Evolutionary conservation across 192 early-diverging fungal genomes (phyloP).

Genomic region (Chytriomyces sp.): DNA sequence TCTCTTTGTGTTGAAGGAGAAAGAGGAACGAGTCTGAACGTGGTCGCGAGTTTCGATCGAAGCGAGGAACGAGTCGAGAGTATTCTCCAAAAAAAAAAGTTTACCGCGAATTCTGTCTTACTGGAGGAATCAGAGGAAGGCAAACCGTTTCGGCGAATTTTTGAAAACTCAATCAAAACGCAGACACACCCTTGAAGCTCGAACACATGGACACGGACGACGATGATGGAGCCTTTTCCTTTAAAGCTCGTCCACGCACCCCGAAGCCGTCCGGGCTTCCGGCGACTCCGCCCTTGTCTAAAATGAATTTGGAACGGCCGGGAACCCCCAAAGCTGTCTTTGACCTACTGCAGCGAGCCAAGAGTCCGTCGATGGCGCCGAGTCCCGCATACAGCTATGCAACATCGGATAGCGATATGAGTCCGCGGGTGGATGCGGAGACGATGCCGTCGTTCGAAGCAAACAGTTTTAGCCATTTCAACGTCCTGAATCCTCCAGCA

Average conservation of each 20-base stretch:
- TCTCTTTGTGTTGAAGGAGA: background rate
- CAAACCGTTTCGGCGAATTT: too few species aligned
- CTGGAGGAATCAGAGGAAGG: background rate
- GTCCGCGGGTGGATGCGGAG: background rate
- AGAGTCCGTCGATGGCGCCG: background rate
- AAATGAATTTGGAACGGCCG: conserved; percentile 1
- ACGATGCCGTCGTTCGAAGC: conserved; percentile 21
- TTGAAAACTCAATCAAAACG: too few species aligned
- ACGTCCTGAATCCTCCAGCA: background rate
- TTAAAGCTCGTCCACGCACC: background rate
- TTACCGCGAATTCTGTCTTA: too few species aligned
- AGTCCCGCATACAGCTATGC: conserved; percentile 8
- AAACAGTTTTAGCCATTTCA: conserved; percentile 17
- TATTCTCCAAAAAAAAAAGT: too few species aligned
- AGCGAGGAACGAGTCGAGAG: too few species aligned
- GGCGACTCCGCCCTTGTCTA: background rate
- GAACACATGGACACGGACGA: conserved; percentile 10
- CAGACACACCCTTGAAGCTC: background rate
- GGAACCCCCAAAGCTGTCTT: background rate
- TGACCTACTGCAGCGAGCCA: background rate
- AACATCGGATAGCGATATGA: background rate
- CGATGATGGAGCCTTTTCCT: background rate
- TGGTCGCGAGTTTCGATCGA: too few species aligned
- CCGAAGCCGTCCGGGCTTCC: background rate
- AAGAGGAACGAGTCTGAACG: too few species aligned